phyloP scores from a whole-genome alignment of 805 yeast species.

The Ogataea henricii region DNA sequence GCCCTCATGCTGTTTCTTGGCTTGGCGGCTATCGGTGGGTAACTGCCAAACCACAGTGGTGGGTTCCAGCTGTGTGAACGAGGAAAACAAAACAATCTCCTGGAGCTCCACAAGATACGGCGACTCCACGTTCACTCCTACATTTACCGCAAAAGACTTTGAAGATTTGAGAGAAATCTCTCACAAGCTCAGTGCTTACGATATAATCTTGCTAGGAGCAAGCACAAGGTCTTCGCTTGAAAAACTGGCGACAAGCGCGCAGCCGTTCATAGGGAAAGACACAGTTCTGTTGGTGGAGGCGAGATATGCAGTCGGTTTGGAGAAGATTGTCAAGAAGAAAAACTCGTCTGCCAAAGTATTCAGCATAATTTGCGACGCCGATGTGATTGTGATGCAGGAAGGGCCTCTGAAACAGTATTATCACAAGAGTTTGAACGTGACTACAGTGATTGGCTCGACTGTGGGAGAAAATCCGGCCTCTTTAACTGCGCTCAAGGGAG shows the following conservation, averaged over 20 bases:
- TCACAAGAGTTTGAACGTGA: constrained; percentile 26
- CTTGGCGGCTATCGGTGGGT: constrained; percentile 31
- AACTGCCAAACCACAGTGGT: constrained; percentile 21
- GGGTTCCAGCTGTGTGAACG: constrained; percentile 18
- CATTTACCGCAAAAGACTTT: constrained; percentile 7
- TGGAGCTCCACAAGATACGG: constrained; percentile 27
- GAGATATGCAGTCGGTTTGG: constrained; percentile 24
- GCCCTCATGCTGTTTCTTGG: constrained; percentile 30
- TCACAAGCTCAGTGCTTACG: constrained; percentile 17
- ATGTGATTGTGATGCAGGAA: constrained; percentile 19
- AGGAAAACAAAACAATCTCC: constrained; percentile 10
- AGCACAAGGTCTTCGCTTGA: constrained; percentile 12
- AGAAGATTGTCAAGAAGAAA: constrained; percentile 13
- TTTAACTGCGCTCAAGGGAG: constrained; percentile 22
- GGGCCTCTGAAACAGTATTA: constrained; percentile 15
- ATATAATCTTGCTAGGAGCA: constrained; percentile 26
- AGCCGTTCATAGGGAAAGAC: constrained; percentile 13
- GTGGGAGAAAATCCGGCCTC: constrained; percentile 4
- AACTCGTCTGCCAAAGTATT: constrained; percentile 20
- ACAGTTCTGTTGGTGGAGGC: constrained; percentile 34
- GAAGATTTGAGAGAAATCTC: constrained; percentile 6
- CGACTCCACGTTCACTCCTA: constrained; percentile 16
- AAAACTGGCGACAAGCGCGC: constrained; percentile 8
- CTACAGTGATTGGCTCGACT: constrained; percentile 31
- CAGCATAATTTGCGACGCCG: constrained; percentile 31